phyloP scores from a whole-genome alignment of 164 flowering plant genomes.

The Liriodendron chinense region DNA sequence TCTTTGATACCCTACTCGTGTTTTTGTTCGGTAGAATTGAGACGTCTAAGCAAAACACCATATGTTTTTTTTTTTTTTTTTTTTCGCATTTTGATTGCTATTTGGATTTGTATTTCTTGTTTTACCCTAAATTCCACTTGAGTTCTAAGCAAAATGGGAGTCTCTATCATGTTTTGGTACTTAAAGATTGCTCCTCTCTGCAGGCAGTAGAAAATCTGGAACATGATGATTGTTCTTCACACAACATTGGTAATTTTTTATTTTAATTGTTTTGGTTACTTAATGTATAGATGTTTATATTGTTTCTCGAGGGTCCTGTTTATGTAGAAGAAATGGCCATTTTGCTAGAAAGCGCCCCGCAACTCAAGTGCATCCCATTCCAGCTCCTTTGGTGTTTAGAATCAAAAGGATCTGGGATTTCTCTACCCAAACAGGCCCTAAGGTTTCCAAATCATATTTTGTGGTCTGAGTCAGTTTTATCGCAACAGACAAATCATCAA shows the following conservation, averaged over 20 bases:
- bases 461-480: slow-evolving; percentile 10
- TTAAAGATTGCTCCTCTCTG: slow-evolving; percentile 6
- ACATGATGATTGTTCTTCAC: slow-evolving; percentile 19
- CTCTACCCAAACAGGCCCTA: not conserved
- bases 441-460: not conserved
- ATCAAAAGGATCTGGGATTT: not conserved
- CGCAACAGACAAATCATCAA: slow-evolving; percentile 20
- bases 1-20: not conserved
- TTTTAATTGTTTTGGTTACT: not conserved
- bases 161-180: not conserved
- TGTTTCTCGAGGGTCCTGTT: not conserved
- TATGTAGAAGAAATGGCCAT: not conserved
- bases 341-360: not conserved
- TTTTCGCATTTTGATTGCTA: not conserved
- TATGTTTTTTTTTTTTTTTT: too few species aligned
- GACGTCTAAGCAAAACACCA: not conserved
- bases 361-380: not conserved
- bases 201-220: slow-evolving; percentile 22
- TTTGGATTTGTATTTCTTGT: not conserved
- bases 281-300: too few species aligned
- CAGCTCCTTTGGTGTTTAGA: not conserved
- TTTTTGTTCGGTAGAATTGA: not conserved
- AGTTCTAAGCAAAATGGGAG: too few species aligned
- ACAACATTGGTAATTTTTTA: slow-evolving; percentile 19
- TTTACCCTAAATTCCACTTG: too few species aligned